Evolutionary conservation across 768 basidiomycete species (phyloP), one percentile per base, ranked within the genome.

Genomic region (Tulasnella sp.): DNA sequence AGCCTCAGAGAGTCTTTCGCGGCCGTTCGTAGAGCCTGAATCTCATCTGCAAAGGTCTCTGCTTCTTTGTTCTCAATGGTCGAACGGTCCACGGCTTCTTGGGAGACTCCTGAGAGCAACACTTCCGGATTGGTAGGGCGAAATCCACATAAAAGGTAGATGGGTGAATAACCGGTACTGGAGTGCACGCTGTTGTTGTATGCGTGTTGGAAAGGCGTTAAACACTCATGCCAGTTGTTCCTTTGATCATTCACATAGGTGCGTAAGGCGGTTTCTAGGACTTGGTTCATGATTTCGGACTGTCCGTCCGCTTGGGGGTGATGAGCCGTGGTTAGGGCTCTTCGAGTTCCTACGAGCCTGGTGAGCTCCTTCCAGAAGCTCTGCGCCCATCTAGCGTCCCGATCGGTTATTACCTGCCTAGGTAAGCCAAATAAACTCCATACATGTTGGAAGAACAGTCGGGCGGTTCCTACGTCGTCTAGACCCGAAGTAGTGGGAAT

Each of bases 281-380:
- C 73, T 69, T 80, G 80, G 74, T 81, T 82, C 19, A 79, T 34
- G 0, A 78, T 73, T 75, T 83, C 80, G 0, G 78, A 81, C 73
- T 81, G 82, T 4, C 81, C 82, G 73, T 83, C 81, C 3, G 80
- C 77, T 72, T 83, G 81, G 0, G 81, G 82, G 71, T 83, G 83
- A 63, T 81, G 78, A 0, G 79, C 74, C 0, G 80, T 80, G 1
- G 82, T 79, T 0, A 81, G 62, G 4, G 74, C 75, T 66, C 74
- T 67, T 3, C 69, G 29, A 5, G 75, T 73, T 0, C 77, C 78
- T 19, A 80, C 72, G 1, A 41, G 5, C 1, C 64, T 29, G 11
- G 76, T 71, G 0, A 80, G 68, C n/a, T 75, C 72, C 72, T 75
- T 74, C 78, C 80, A 81, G 73, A 81, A 80, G 5, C 8, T 39